Base-by-base conservation (phyloP, 495 filamentous ascomycete genomes). In the Daldinia childiae region DNA sequence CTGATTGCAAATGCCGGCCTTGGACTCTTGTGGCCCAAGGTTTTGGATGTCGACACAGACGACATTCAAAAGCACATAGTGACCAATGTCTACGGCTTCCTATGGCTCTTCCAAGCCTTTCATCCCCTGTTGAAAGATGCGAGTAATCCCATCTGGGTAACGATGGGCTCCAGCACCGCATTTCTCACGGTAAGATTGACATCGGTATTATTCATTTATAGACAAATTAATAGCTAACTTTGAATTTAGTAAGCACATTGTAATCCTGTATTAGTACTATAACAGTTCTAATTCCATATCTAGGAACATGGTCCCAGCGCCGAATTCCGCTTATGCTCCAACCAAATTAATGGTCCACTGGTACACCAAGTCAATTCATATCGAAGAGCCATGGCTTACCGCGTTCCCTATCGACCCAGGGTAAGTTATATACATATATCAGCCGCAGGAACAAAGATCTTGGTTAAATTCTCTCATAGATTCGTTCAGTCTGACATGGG, bases 401-500 rank as follows among this genome's bases (percentile, higher is more conserved):
- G 74, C 78, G 0, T 81, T 85, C 26, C 55, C 77, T 6, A 15
- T 77, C 56, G 70, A 78, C 66, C 74, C 77, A 32, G 69, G 75
- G 62, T 67, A 50, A 66, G 64, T 62, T 38, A 19, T 17, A 30
- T 21, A 19, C 19, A 4, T 14, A 6, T 34, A 51, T n/a, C 6
- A 21, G 24, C 14, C 24, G 11, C 3, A 21, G 27, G 21, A 8
- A 19, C 5, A 9, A 4, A 45, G 19, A 59, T 21, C n/a, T 45
- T 1, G 8, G 4, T 45, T 30, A 61, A 55, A 17, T 0, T 45
- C 15, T 26, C 1, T n/a, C 1, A 5, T 48, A 82, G 81, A n/a
- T 85, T 77, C 65, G 78, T 78, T 9, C 79, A 80, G 45, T 85
- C 81, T 2, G 81, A 83, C 6, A 60, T 84, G 63, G 82, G 82